A percentile compares a stretch with the other conserved stretches of the same genome.
Conservation (phyloP, 345 rosid species). For the Ailanthus altissimus region DNA sequence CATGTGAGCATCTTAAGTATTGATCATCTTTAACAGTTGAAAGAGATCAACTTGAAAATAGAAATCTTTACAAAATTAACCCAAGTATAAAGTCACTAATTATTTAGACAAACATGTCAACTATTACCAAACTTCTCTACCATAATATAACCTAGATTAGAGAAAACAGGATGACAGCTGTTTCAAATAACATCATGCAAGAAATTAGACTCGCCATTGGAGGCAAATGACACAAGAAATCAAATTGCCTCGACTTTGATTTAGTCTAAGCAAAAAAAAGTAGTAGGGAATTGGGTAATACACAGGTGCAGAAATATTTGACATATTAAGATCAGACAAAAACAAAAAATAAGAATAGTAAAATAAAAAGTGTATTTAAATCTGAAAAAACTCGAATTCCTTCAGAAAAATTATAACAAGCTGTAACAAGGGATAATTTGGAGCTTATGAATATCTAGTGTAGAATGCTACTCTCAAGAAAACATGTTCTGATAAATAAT, state of each 20-base stretch:
- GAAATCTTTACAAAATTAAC: background rate
- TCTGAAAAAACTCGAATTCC: background rate
- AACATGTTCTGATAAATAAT: background rate
- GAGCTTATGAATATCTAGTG: background rate
- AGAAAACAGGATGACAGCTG: background rate
- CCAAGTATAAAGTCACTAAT: no score
- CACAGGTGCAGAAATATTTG: no score
- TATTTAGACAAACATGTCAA: no score
- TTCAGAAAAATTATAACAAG: background rate
- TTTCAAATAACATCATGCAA: background rate
- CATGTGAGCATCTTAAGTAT: background rate
- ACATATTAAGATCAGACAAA: no score
- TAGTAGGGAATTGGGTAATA: no score
- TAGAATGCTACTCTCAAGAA: background rate
- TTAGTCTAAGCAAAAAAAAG: background rate
- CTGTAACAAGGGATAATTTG: background rate
- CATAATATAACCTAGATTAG: background rate
- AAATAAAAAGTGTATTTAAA: background rate
- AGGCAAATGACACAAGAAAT: no score
- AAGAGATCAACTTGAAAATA: background rate
- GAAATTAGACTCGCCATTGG: background rate
- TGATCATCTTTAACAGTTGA: background rate
- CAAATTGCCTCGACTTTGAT: no score
- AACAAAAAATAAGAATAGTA: background rate
- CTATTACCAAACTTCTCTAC: no score